Conservation (phyloP, 768 basidiomycete genomes). For the Psilocybe cubensis region DNA sequence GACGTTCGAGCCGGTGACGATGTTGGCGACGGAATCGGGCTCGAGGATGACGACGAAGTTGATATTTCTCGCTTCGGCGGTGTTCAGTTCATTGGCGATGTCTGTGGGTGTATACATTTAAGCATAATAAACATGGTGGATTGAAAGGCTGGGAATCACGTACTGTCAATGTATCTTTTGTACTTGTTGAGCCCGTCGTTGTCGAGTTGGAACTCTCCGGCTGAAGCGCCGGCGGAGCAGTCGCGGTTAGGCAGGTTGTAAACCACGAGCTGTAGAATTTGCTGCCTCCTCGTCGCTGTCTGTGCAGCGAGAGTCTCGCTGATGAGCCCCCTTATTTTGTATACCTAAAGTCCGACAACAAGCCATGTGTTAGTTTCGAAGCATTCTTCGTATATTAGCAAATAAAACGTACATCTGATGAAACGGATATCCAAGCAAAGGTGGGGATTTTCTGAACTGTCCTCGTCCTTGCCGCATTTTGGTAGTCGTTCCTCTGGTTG, state of each 20-base stretch:
- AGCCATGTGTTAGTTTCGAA: neutral
- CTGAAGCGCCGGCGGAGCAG: conserved; percentile 34
- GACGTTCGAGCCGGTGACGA: conserved; percentile 30
- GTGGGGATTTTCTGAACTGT: conserved; percentile 22
- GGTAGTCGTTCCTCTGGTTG: conserved; percentile 9
- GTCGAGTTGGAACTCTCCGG: conserved; percentile 32
- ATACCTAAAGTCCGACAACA: neutral
- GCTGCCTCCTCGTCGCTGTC: conserved; percentile 16
- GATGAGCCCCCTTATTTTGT: conserved; percentile 1
- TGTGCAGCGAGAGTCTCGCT: conserved; percentile 11
- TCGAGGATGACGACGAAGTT: conserved; percentile 33
- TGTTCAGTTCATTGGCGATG: conserved; percentile 20
- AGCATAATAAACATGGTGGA: neutral
- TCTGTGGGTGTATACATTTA: conserved; percentile 6
- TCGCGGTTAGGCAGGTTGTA: conserved; percentile 40
- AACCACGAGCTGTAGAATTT: conserved; percentile 33
- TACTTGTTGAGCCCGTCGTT: conserved; percentile 34
- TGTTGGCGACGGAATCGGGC: conserved; percentile 36
- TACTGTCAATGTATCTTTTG: conserved; percentile 32
- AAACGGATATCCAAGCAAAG: conserved; percentile 21
- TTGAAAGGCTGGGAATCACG: neutral
- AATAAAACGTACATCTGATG: neutral
- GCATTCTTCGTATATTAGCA: neutral
- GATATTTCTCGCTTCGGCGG: conserved; percentile 22
- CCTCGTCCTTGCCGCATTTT: conserved; percentile 20